Base-by-base conservation (phyloP, 1,284 basidiomycete genomes). In the Microbotryomycetes sp. region DNA sequence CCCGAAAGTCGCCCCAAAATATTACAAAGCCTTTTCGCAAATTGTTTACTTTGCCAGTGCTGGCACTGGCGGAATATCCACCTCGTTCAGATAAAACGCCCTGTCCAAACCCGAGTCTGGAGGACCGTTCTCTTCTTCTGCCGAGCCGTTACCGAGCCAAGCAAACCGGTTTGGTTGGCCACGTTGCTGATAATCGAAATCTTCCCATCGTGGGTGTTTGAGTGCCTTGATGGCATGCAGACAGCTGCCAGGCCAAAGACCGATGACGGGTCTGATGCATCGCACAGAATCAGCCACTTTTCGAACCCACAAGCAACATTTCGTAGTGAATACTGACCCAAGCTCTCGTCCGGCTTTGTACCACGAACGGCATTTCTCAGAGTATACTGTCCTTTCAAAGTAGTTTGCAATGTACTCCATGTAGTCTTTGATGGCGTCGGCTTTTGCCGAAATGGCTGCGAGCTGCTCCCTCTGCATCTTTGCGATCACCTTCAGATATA, bases 151-250 rank as follows among this genome's bases (percentile, higher is more conserved):
- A 0, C 66, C 66, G 29, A 65, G 58, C 60, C 57, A 67, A 0
- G 47, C 52, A 45, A 67, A 52, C 1, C 62, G 52, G 50, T 62
- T 65, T 9, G 35, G 11, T 18, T 41, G 35, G 9, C 35, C 35
- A 9, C 11, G 18, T 31, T 41, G 23, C 24, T 64, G 55, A 60
- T 51, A 85, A 30, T 79, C 77, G 67, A 78, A 85, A 66, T 85
- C 84, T 64, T 85, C 84, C 83, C 83, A 85, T 3, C 83, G 80
- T 0, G 83, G 83, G 70, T 82, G 66, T 41, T 75, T 73, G 15
- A 85, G 71, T 0, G 80, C 76, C 41, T 76, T 78, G 4, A 79
- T 75, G 2, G 80, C 81, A 58, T 84, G 83, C 18, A 83, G 73
- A 51, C 77, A 76, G 0, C 83, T 83, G 13, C 82, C 26, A 26